Percentiles rank a stretch among this genome's conserved stretches.
Evolutionary conservation across 495 filamentous ascomycete species (phyloP).

Genomic region (Neurospora sp.): DNA sequence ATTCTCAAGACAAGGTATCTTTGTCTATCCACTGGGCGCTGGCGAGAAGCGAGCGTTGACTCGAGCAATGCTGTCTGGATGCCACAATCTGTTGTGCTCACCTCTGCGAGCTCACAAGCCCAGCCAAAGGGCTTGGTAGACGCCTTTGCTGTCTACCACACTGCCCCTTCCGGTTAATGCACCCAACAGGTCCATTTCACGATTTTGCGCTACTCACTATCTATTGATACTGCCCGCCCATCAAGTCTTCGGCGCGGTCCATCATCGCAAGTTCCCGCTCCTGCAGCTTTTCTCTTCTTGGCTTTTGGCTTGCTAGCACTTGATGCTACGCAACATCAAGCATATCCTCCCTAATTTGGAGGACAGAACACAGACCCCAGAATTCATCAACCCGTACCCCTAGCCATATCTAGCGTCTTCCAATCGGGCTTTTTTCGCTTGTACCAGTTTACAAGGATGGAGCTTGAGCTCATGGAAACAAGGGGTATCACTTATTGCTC

Average conservation of each 20-base stretch:
- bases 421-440: neutral
- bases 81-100: neutral
- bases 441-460: neutral
- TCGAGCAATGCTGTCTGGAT: neutral
- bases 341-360: neutral
- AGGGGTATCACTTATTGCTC: neutral
- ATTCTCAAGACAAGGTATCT: neutral
- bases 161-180: neutral
- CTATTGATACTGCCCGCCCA: neutral
- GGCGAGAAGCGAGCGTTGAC: neutral
- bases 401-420: neutral
- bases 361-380: neutral
- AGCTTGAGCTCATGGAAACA: neutral
- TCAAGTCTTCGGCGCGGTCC: neutral
- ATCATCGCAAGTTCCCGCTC: neutral
- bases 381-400: neutral
- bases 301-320: neutral
- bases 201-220: neutral
- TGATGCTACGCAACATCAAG: neutral
- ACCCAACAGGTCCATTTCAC: neutral
- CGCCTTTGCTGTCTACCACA: neutral
- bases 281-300: neutral
- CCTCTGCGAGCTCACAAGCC: neutral
- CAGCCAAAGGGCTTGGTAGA: neutral
- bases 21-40: neutral